These are phyloP conservation scores for Lecanosticta acicola DNA, from an alignment of 2,329 filamentous ascomycete species.

Conservation along the genomic window DNA sequence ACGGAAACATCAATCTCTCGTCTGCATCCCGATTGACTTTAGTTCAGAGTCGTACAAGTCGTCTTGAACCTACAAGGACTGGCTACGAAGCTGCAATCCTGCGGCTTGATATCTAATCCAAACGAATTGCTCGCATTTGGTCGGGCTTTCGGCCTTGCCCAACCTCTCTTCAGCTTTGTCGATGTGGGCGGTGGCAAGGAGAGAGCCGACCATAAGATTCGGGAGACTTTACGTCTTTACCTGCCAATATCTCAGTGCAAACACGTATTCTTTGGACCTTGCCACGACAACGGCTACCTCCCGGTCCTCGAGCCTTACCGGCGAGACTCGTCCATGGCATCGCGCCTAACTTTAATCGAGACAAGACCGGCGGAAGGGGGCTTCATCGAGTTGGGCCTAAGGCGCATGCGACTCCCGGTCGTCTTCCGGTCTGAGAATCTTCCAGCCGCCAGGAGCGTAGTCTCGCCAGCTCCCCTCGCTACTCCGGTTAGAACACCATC, in stretches of 20 bases:
- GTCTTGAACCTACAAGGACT: slow-evolving; percentile 45
- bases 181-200: slow-evolving; percentile 46
- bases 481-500: slow-evolving; percentile 4
- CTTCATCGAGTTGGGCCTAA: slow-evolving; percentile 40
- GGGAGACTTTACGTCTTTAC: slow-evolving; percentile 44
- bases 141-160: slow-evolving; percentile 40
- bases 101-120: slow-evolving; percentile 37
- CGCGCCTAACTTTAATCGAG: slow-evolving; percentile 43
- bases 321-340: slow-evolving; percentile 34
- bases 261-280: slow-evolving; percentile 43
- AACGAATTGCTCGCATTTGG: slow-evolving; percentile 40
- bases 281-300: slow-evolving; percentile 44
- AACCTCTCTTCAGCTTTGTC: slow-evolving; percentile 44
- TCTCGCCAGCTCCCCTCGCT: not conserved
- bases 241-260: slow-evolving; percentile 43
- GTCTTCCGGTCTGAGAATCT: slow-evolving; percentile 39
- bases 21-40: not conserved
- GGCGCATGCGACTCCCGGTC: slow-evolving; percentile 34
- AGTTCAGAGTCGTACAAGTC: slow-evolving; percentile 38
- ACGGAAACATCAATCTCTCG: not conserved
- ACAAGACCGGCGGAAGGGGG: slow-evolving; percentile 38
- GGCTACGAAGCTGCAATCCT: slow-evolving; percentile 37
- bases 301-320: slow-evolving; percentile 43
- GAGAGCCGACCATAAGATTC: slow-evolving; percentile 42
- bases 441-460: not conserved